phyloP scores from a whole-genome alignment of 345 rosid genomes.

The Noccaea bulbosa region DNA sequence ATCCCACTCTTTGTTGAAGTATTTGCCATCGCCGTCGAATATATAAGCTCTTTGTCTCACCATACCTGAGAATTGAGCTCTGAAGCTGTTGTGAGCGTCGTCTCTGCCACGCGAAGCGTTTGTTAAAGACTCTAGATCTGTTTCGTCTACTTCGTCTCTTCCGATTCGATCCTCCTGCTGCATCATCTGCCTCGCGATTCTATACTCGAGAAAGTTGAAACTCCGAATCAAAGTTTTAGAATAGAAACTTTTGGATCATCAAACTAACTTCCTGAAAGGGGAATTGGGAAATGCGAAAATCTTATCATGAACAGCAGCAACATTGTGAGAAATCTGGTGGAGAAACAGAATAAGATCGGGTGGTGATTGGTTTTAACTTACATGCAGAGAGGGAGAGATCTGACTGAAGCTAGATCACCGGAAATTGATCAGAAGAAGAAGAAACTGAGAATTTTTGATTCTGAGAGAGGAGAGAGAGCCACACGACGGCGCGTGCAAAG shows the following conservation, averaged over 20 bases:
- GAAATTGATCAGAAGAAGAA: not conserved
- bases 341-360: slow-evolving; percentile 1
- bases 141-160: slow-evolving; percentile 51
- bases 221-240: not conserved
- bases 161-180: slow-evolving; percentile 50
- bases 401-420: slow-evolving; percentile 14
- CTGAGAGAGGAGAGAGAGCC: slow-evolving; percentile 18
- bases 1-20: slow-evolving; percentile 79
- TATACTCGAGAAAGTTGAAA: not conserved
- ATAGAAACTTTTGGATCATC: slow-evolving; percentile 18
- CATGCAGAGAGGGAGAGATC: slow-evolving; percentile 29
- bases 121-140: slow-evolving; percentile 49
- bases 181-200: slow-evolving; percentile 45
- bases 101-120: slow-evolving; percentile 27
- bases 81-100: slow-evolving; percentile 34
- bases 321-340: slow-evolving; percentile 13
- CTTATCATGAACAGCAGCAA: not conserved
- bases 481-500: slow-evolving; percentile 8
- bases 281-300: slow-evolving; percentile 9
- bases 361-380: slow-evolving; percentile 5
- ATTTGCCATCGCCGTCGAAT: slow-evolving; percentile 81
- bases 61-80: slow-evolving; percentile 56
- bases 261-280: slow-evolving; percentile 17
- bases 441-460: slow-evolving; percentile 6
- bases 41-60: slow-evolving; percentile 82